These are phyloP conservation scores for Fusarium sp. DNA, from an alignment of 2,329 filamentous ascomycete genomes.

Conservation along the genomic window DNA sequence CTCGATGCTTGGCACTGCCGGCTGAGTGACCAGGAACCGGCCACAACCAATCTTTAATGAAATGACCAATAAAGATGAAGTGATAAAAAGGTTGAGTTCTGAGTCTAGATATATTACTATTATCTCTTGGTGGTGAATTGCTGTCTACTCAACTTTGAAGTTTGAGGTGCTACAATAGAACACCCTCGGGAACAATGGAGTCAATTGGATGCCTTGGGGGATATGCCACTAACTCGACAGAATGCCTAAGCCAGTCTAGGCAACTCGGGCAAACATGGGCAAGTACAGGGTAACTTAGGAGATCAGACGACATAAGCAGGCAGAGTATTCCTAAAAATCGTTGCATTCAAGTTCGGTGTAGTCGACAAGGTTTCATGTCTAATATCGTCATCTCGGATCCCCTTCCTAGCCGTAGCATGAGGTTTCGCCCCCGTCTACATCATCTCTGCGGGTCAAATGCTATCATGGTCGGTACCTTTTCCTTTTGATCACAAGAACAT, in stretches of 20 bases:
- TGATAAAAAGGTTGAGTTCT: neutral
- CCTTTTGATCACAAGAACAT: conserved; percentile 21
- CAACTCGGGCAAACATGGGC: neutral
- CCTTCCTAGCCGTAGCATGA: conserved; percentile 18
- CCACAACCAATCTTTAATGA: neutral
- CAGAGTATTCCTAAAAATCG: conserved; percentile 22
- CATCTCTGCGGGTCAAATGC: conserved; percentile 17
- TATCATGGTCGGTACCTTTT: conserved; percentile 23
- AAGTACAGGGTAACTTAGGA: neutral
- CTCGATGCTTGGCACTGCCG: neutral
- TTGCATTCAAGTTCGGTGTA: conserved; percentile 34
- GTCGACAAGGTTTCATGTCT: conserved; percentile 36
- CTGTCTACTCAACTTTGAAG: neutral
- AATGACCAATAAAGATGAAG: neutral
- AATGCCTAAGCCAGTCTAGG: neutral
- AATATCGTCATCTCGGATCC: conserved; percentile 31
- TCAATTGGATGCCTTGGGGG: neutral
- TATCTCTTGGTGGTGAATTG: neutral
- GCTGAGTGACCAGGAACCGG: neutral
- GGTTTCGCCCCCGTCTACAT: conserved; percentile 11
- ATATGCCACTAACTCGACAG: neutral
- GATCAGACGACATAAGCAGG: neutral
- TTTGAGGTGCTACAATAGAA: neutral
- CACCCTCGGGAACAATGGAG: neutral
- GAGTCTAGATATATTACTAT: neutral